Base-by-base conservation (phyloP, 2,329 filamentous ascomycete species). In the Fusarium ramigenum region DNA sequence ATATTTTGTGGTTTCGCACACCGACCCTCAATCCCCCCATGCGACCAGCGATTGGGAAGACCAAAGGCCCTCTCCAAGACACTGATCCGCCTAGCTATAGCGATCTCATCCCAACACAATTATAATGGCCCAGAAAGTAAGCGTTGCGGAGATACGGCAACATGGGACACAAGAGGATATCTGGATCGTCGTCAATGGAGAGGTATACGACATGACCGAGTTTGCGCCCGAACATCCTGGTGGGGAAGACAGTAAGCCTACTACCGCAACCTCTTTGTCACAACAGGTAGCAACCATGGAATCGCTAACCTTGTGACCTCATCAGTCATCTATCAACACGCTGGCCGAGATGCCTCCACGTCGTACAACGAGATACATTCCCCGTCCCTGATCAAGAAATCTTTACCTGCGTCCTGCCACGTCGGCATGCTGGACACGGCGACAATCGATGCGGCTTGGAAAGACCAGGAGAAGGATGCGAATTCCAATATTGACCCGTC, bases 211-310 rank as follows among this genome's bases (percentile, higher is more conserved):
- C 10, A 46, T 57, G 39, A 46, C 53, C 1, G 14, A 25, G 12
- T 57, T 46, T n/a, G 53, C n/a, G 5, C 30, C 53, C 25, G 53
- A 57, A 43, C 53, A 57, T 25, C 53, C 53, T 34, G 39, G 53
- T 12, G 53, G 39, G 19, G n/a, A 57, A 46, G 53, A 57, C 8
- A 57, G 53, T 57, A 46, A 57, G 53, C 28, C 28, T 19, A 25
- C 18, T 44, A 11, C 28, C 16, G 12, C 21, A 53, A 16, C 7
- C 32, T 25, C 32, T 50, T 25, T 53, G 19, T 28, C 14, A 25
- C 7, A 28, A 28, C 28, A 28, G 7, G 28, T 28, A 28, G 28
- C 28, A 28, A 28, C 28, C 28, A 28, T 42, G 28, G 8, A 23
- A 14, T 43, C 0, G 3, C 21, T 56, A 32, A 56, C 25, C 7